These are phyloP conservation scores for Rutstroemia sp. DNA, from an alignment of 2,329 filamentous ascomycete species.

Conservation along the genomic window DNA sequence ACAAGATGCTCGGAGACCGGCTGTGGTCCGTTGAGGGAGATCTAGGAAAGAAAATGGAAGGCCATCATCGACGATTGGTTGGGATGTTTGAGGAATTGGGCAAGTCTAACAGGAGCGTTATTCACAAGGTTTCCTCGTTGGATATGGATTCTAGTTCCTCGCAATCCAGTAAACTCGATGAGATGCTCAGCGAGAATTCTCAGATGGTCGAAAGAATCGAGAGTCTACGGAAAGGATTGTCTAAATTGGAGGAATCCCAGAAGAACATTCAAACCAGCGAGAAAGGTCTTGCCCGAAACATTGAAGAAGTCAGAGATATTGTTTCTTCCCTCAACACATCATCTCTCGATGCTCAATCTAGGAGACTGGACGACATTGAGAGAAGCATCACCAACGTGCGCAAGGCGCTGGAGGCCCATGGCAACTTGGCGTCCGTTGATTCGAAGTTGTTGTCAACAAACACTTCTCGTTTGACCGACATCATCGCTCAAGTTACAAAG, in stretches of 20 bases:
- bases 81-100: conserved; percentile 17
- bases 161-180: conserved; percentile 12
- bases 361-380: conserved; percentile 16
- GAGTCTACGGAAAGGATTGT: conserved; percentile 10
- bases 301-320: conserved; percentile 14
- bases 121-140: conserved; percentile 13
- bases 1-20: conserved; percentile 16
- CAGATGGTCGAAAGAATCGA: conserved; percentile 13
- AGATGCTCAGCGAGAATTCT: conserved; percentile 10
- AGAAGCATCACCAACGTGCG: conserved; percentile 14
- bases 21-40: conserved; percentile 18
- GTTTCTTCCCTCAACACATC: conserved; percentile 17
- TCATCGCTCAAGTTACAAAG: conserved; percentile 14
- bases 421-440: conserved; percentile 17
- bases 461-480: conserved; percentile 14
- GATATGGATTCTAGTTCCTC: conserved; percentile 9
- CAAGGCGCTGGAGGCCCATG: conserved; percentile 16
- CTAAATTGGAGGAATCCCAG: conserved; percentile 14
- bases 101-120: conserved; percentile 11
- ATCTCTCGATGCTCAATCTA: conserved; percentile 11
- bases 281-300: conserved; percentile 12
- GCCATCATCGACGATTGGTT: conserved; percentile 15
- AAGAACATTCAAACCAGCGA: conserved; percentile 11
- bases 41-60: conserved; percentile 19
- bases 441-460: conserved; percentile 18